These are phyloP conservation scores for Pseudozyma sp. DNA, from an alignment of 1,284 basidiomycete species.

Conservation along the genomic window DNA sequence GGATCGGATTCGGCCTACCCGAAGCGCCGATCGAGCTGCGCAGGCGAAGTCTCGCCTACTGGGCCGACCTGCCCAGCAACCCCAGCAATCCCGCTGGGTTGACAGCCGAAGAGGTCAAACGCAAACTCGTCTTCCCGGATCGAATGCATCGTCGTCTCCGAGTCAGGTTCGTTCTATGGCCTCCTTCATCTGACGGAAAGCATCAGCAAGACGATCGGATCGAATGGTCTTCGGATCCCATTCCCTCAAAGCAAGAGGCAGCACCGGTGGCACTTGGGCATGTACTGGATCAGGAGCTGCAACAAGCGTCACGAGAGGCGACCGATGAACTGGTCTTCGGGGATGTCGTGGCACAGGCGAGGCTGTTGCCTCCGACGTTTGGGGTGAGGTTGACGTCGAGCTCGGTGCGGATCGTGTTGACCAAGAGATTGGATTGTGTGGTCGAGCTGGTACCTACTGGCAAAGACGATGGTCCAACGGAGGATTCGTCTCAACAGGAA, in stretches of 20 bases:
- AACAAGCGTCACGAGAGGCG: slow-evolving; percentile 51
- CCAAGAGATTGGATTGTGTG: slow-evolving; percentile 27
- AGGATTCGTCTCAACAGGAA: background rate
- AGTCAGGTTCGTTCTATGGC: slow-evolving; percentile 44
- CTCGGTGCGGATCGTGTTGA: slow-evolving; percentile 46
- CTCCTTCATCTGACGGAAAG: background rate
- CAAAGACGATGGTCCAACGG: background rate
- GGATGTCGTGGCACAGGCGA: slow-evolving; percentile 47
- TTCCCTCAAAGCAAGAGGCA: background rate
- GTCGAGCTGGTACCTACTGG: slow-evolving; percentile 35
- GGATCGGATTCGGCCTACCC: slow-evolving; percentile 59
- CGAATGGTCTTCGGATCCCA: slow-evolving; percentile 42
- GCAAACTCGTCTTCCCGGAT: slow-evolving; percentile 55
- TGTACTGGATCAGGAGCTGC: slow-evolving; percentile 49
- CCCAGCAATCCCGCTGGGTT: background rate
- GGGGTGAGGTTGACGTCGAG: slow-evolving; percentile 37
- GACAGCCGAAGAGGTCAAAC: slow-evolving; percentile 3
- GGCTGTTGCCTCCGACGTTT: slow-evolving; percentile 41
- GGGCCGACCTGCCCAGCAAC: slow-evolving; percentile 33
- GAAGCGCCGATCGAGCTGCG: slow-evolving; percentile 51
- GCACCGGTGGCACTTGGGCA: slow-evolving; percentile 11
- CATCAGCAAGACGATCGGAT: background rate
- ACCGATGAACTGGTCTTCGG: slow-evolving; percentile 56
- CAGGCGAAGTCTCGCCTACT: slow-evolving; percentile 56
- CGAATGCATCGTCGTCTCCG: slow-evolving; percentile 47